Evolutionary conservation across 495 filamentous ascomycete species (phyloP).

Genomic region (Rostrohypoxylon terebratum): DNA sequence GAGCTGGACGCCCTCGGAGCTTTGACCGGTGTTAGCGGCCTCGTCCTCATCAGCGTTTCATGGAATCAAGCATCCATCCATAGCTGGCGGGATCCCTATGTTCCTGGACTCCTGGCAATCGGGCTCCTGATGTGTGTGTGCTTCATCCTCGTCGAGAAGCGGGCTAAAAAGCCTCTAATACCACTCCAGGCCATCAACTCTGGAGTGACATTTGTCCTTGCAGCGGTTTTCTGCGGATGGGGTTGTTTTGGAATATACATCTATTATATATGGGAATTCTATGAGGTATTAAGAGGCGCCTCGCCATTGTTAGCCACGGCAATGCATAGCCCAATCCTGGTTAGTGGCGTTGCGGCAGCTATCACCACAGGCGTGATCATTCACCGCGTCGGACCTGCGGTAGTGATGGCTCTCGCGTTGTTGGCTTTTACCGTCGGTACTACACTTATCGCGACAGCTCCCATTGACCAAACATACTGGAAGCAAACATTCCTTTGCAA

Average conservation of each 20-base stretch:
- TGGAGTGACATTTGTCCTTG: conserved; percentile 67
- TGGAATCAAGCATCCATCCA: conserved; percentile 71
- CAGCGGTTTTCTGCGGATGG: conserved; percentile 70
- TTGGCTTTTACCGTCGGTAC: conserved; percentile 61
- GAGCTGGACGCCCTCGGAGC: conserved; percentile 66
- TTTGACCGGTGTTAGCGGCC: conserved; percentile 63
- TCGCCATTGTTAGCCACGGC: conserved; percentile 63
- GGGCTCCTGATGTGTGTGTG: conserved; percentile 62
- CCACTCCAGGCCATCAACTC: conserved; percentile 64
- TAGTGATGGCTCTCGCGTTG: conserved; percentile 66
- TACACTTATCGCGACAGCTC: conserved; percentile 62
- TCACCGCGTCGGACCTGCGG: conserved; percentile 56
- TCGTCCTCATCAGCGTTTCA: conserved; percentile 70
- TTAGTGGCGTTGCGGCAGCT: conserved; percentile 66
- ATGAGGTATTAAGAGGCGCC: conserved; percentile 63
- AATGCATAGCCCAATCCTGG: conserved; percentile 60
- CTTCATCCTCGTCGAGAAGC: conserved; percentile 66
- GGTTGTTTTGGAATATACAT: conserved; percentile 71
- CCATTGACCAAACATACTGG: conserved; percentile 62
- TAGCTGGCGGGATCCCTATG: conserved; percentile 68
- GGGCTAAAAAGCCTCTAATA: conserved; percentile 64
- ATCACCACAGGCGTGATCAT: conserved; percentile 64
- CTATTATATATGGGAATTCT: conserved; percentile 69
- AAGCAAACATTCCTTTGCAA: conserved; percentile 61
- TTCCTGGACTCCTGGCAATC: conserved; percentile 64